These are phyloP conservation scores for Phalaenopsis hybrid DNA, from an alignment of 116 monocot genomes.

Conservation along the genomic window DNA sequence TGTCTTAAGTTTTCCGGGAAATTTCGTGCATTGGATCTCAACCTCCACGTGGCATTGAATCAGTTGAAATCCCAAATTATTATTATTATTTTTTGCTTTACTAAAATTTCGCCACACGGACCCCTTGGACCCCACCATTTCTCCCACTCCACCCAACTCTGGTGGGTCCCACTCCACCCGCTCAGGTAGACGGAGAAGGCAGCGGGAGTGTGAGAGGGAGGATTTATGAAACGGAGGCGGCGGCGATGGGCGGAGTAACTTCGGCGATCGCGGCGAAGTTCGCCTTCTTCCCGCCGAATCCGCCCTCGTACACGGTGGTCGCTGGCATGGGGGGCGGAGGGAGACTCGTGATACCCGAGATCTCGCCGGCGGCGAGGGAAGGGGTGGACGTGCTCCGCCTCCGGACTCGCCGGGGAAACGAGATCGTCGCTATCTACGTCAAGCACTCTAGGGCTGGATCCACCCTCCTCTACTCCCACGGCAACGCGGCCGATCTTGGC, in stretches of 20 bases:
- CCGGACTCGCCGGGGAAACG: constrained; percentile 60
- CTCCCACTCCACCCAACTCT: background rate
- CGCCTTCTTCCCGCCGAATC: constrained; percentile 86
- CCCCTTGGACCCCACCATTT: background rate
- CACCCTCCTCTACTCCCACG: constrained; percentile 58
- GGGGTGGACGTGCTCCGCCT: constrained; percentile 53
- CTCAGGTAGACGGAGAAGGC: too few relatives aligned
- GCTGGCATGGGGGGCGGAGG: constrained; percentile 31
- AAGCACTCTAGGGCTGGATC: constrained; percentile 33
- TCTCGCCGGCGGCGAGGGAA: constrained; percentile 24
- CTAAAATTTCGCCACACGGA: background rate
- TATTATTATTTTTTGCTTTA: too few relatives aligned
- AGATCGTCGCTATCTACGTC: constrained; percentile 62
- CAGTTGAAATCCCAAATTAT: too few relatives aligned
- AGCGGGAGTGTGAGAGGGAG: background rate
- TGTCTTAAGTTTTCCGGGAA: too few relatives aligned
- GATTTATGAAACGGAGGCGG: constrained; percentile 13
- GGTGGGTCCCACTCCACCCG: background rate
- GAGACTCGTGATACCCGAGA: constrained; percentile 49
- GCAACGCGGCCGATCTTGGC: constrained; percentile 55
- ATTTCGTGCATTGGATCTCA: too few relatives aligned
- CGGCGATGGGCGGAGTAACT: constrained; percentile 72
- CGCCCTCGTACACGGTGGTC: constrained; percentile 62
- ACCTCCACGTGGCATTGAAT: too few relatives aligned
- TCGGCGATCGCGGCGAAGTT: constrained; percentile 79